phyloP scores from a whole-genome alignment of 2,329 filamentous ascomycete species.

The Leptographium procerum region DNA sequence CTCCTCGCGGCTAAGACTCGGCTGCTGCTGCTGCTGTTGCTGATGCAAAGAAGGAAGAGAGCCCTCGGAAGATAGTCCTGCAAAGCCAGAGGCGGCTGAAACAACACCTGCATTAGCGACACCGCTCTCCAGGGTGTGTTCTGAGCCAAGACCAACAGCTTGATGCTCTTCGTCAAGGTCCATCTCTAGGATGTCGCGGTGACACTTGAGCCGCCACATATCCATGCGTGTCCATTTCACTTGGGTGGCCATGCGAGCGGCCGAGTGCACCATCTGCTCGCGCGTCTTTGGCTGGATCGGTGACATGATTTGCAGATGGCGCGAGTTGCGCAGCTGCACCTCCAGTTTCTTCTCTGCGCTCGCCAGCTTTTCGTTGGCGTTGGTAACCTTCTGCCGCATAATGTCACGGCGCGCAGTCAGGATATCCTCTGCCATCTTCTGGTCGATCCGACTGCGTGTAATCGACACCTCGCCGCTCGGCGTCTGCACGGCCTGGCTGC shows the following conservation, averaged over 20 bases:
- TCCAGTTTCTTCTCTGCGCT: constrained; percentile 69
- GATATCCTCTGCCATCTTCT: constrained; percentile 77
- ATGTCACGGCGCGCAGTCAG: constrained; percentile 69
- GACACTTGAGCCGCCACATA: constrained; percentile 84
- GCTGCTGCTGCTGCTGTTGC: constrained; percentile 10
- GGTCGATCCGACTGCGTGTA: constrained; percentile 61
- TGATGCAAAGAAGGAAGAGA: not conserved
- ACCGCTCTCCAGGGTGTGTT: constrained; percentile 14
- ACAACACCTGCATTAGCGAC: constrained; percentile 11
- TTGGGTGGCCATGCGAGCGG: constrained; percentile 73
- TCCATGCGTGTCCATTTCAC: constrained; percentile 91
- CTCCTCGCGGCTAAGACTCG: constrained; percentile 17
- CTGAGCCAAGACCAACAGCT: constrained; percentile 22
- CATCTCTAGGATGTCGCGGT: constrained; percentile 74
- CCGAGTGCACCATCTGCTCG: constrained; percentile 74
- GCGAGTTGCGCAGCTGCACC: constrained; percentile 72
- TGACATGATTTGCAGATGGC: constrained; percentile 78
- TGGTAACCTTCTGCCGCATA: constrained; percentile 71
- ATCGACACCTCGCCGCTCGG: constrained; percentile 64
- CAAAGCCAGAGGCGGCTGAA: not conserved
- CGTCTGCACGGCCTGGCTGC: constrained; percentile 50
- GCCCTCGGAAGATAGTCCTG: not conserved
- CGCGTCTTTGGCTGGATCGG: constrained; percentile 85
- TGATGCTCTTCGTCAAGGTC: constrained; percentile 72
- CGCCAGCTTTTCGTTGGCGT: constrained; percentile 69